Percentiles rank a stretch among this genome's conserved stretches.
phyloP scores from a whole-genome alignment of 257 asterid species.

The Nicotiana undulata region DNA sequence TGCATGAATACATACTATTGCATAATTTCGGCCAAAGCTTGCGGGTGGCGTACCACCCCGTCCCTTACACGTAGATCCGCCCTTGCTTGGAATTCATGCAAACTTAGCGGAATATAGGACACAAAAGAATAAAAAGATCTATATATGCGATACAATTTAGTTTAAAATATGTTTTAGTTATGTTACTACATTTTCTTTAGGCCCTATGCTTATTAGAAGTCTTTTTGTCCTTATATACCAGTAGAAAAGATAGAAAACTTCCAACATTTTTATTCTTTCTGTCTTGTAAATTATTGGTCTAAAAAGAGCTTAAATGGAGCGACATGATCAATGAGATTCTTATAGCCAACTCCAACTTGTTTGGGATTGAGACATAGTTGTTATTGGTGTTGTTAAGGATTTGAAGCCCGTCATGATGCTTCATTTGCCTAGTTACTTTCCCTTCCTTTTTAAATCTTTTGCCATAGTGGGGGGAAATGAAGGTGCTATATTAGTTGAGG shows the following conservation, averaged over 20 bases:
- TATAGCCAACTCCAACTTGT: background rate
- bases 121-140: background rate
- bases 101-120: background rate
- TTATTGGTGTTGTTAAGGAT: background rate
- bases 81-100: background rate
- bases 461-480: background rate
- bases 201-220: background rate
- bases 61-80: no score
- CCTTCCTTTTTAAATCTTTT: background rate
- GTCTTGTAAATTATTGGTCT: background rate
- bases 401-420: background rate
- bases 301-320: background rate
- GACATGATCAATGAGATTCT: background rate
- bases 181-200: background rate
- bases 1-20: no score
- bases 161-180: background rate
- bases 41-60: no score
- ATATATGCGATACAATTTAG: background rate
- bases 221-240: background rate
- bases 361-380: background rate
- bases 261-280: background rate
- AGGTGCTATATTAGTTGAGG: background rate
- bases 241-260: background rate
- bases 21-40: no score
- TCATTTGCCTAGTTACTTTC: background rate